Evolutionary conservation across 441 rosid species (phyloP), one percentile per base, ranked within the genome.

Genomic region (Pelargonium cotyledonis): DNA sequence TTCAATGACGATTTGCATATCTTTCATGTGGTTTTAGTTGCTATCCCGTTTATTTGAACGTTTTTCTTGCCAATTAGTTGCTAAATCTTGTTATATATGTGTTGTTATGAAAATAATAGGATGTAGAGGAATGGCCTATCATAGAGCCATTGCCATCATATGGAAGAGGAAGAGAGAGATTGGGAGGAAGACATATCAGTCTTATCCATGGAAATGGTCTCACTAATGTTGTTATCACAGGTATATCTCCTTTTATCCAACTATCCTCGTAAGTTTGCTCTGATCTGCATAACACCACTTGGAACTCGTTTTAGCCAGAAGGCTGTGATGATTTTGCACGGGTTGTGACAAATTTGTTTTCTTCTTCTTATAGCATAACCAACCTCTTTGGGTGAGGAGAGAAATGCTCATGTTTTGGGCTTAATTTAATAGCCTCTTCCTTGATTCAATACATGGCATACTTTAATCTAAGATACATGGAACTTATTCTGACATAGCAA

Each of bases 151-250:
- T 94, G 78, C 97, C 96, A 78, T 94, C 99, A 68, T 91, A 94
- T 82, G 98, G 98, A 82, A 87, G 97, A 81, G 98, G 98, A 70
- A 86, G 98, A 73, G 98, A 94, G 80, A 88, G 97, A 78, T 71
- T 80, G 77, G 97, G 98, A 68, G 96, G 87, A 72, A 86, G 98
- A 72, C 96, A 94, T 73, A 87, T 88, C 70, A 94, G 98, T 80
- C 96, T 94, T 75, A 86, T 94, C 74, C 97, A 94, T 77, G 98
- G 98, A 68, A 79, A 94, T 73, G 89, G 88, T 26, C 89, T 94
- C 68, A 68, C 79, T 21, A 78, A 94, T 80, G 98, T 91, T 43
- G 82, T 94, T 71, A 82, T 89, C 70, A 83, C 92, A 81, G 95
- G 92, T 89, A 69, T n/a, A 0, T 12, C 38, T 47, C 12, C 62